Conservation (phyloP, 1,284 basidiomycete species). For the Marasmius fiardii region DNA sequence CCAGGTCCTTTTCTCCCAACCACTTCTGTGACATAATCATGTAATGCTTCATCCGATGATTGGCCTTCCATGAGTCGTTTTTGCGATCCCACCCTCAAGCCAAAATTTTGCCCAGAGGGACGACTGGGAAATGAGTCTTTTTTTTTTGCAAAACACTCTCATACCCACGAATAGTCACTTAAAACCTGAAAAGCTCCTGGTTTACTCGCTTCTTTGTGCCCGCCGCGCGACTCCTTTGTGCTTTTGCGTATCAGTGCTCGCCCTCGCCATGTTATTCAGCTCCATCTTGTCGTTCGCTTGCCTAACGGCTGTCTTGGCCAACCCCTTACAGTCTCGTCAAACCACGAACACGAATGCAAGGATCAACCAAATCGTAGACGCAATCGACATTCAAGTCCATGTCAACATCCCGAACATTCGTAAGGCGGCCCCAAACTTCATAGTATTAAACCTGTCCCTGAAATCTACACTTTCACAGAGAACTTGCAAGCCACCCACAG, state of each 20-base stretch:
- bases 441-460: not conserved
- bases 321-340: slow-evolving; percentile 11
- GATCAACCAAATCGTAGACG: slow-evolving; percentile 19
- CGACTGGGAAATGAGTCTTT: not conserved
- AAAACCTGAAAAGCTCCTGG: not conserved
- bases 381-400: slow-evolving; percentile 20
- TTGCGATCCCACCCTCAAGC: slow-evolving; percentile 2
- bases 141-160: not conserved
- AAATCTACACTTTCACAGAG: slow-evolving; percentile 19
- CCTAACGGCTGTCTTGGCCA: slow-evolving; percentile 20
- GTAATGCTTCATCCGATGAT: not conserved
- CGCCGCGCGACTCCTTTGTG: slow-evolving; percentile 3
- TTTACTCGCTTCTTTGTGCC: not conserved
- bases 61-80: not conserved
- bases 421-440: slow-evolving; percentile 13
- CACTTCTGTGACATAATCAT: not conserved
- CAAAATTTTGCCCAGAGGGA: not conserved
- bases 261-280: slow-evolving; percentile 11
- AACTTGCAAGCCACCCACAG: slow-evolving; percentile 26
- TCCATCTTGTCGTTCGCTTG: slow-evolving; percentile 19
- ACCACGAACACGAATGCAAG: not conserved
- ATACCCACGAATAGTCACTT: not conserved
- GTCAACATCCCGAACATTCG: slow-evolving; percentile 23
- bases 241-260: not conserved
- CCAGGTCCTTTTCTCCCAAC: not conserved